Evolutionary conservation across 352 stramenopile species (phyloP), one percentile per base, ranked within the genome.

Genomic region (Phytophthora ohioensis): DNA sequence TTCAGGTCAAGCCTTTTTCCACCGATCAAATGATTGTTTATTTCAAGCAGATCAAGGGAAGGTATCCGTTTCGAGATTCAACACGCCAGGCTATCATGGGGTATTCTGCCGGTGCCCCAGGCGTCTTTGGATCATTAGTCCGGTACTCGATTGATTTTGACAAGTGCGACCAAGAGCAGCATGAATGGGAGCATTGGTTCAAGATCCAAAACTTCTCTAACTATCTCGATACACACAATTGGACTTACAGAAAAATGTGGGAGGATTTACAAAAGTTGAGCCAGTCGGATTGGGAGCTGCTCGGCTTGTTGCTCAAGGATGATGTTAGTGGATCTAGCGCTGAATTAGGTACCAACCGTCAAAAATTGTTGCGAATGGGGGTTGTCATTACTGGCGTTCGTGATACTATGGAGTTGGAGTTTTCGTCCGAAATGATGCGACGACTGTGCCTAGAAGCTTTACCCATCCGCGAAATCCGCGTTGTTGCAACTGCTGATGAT

Each of bases 61-160:
- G 38, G 7, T 68, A 56, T 68, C 3, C 10, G 9, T 75, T 75
- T 64, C 36, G 39, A 45, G 11, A 75, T 31, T 69, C 63, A 8
- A n/a, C 63, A 61, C 62, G 15, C 57, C 27, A 17, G 11, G 64
- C 12, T 6, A 67, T 72, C 27, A 59, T 61, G 41, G 15, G 36
- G 3, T 61, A 71, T 71, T 75, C 68, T 9, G 45, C 31, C 51
- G 63, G 63, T 27, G 69, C 69, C 1, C 69, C 69, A 42, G 62
- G 56, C 39, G 63, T 72, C 3, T 72, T 76, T 57, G 63, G 51
- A 32, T 76, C 57, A 46, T 52, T 76, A 17, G 64, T 76, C 54
- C 15, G 57, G 30, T 72, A 65, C 32, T 64, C 69, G 46, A 32
- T 76, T 42, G 57, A 69, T 34, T 36, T 36, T 11, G 48, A 56